Evolutionary conservation across 2,329 filamentous ascomycete species (phyloP).

Genomic region (Microdochium trichocladiopsis): DNA sequence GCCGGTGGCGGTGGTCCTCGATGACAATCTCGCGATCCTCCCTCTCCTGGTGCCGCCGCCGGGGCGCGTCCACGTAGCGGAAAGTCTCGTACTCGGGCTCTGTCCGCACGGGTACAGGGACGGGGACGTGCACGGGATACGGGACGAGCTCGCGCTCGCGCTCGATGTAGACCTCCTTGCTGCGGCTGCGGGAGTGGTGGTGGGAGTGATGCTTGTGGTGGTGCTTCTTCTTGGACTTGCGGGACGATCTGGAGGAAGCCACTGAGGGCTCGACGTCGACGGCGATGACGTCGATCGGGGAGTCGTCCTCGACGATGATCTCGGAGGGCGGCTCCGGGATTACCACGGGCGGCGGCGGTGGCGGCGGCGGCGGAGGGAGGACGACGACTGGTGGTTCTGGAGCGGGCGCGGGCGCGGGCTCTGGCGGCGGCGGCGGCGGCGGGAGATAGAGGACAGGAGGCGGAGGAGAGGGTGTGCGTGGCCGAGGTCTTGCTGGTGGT

Average conservation of each 20-base stretch:
- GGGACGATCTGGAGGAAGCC: conserved; percentile 16
- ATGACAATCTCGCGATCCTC: conserved; percentile 20
- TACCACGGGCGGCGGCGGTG: conserved; percentile 9
- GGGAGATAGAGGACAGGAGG: conserved; percentile 5
- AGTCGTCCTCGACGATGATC: conserved; percentile 13
- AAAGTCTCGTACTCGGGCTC: conserved; percentile 37
- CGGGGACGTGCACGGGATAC: conserved; percentile 33
- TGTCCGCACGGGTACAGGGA: conserved; percentile 28
- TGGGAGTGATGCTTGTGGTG: conserved; percentile 12
- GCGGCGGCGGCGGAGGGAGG: conserved; percentile 15
- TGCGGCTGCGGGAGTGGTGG: conserved; percentile 3
- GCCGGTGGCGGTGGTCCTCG: conserved; percentile 19
- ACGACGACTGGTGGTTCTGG: conserved; percentile 13
- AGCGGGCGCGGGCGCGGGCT: conserved; percentile 4
- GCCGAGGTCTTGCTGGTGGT: conserved; percentile 14
- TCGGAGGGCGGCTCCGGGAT: conserved; percentile 3
- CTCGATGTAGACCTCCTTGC: conserved; percentile 41
- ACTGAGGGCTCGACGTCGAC: conserved; percentile 31
- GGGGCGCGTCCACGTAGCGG: conserved; percentile 44
- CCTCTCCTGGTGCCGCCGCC: conserved; percentile 19
- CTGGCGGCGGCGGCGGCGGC: conserved; percentile 4
- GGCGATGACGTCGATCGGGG: conserved; percentile 32
- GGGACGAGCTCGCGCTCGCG: conserved; percentile 37
- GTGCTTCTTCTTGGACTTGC: conserved; percentile 16
- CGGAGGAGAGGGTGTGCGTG: conserved; percentile 8